These are phyloP conservation scores for Coemansia erecta DNA, from an alignment of 192 early-diverging fungal species.

Conservation along the genomic window DNA sequence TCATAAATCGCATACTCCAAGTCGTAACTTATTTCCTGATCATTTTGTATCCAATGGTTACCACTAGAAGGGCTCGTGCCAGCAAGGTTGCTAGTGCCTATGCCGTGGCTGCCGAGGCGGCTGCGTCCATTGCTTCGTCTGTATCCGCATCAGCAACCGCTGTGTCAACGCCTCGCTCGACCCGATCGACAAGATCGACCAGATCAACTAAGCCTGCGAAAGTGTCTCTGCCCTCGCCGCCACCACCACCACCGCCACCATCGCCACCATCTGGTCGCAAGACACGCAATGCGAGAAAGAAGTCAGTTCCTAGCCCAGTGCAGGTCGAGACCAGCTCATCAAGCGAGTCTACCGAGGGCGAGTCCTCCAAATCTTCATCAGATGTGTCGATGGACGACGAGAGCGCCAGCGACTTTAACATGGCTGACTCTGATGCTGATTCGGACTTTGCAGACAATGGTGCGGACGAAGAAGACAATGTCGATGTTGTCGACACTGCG, in stretches of 20 bases:
- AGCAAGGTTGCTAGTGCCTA: no score
- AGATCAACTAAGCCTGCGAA: background rate
- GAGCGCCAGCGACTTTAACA: background rate
- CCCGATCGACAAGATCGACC: background rate
- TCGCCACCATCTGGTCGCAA: background rate
- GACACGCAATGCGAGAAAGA: no score
- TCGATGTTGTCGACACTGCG: background rate
- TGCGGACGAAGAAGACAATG: background rate
- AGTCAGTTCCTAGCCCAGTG: no score
- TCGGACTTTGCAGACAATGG: background rate
- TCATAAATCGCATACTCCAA: background rate
- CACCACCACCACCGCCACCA: background rate
- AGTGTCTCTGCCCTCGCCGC: background rate
- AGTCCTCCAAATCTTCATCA: background rate
- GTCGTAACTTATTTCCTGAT: background rate
- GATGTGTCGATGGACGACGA: background rate
- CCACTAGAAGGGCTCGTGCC: background rate
- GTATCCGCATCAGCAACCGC: constrained; percentile 5
- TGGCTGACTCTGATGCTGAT: constrained; percentile 1
- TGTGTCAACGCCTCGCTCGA: constrained; percentile 10
- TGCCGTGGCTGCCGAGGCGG: background rate
- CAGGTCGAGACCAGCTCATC: no score
- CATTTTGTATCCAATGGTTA: constrained; percentile 1
- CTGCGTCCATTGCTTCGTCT: background rate
- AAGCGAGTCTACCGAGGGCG: background rate